Evolutionary conservation across 176 grass and related monocot species (phyloP), one percentile per base, ranked within the genome.

Genomic region (Carex cristatella): DNA sequence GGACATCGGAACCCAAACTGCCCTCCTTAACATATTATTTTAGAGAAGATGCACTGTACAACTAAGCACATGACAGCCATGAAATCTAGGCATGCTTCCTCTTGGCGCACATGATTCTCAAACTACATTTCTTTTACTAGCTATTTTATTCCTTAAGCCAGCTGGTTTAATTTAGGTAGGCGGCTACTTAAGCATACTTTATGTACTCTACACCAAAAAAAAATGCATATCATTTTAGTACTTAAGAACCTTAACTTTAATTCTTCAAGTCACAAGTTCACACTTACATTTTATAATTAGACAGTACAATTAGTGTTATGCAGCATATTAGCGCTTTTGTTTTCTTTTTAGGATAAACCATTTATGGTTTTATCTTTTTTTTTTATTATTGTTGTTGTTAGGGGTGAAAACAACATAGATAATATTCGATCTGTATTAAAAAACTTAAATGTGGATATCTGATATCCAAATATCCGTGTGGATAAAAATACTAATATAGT

Each of bases 1-100:
- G 0, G 23, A 23, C 23, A 23, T 23, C 23, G 23, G 23, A 23
- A 23, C 23, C 23, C 23, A 23, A 23, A 23, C 23, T 23, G 23
- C 23, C 23, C 23, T 23, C 23, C 66, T 40, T 69, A 69, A 38
- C 19, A 9, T 33, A 56, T 78, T 57, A 57, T 79, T 79, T 33
- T 79, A 79, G 12, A 33, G 5, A n/a, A 27, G 16, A 72, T 53
- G 30, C 13, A 57, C 14, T 32, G 30, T 69, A 68, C 64, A 68
- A 55, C 13, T 67, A 18, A 51, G 61, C 81, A 83, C 81, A 83
- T 83, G 81, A 69, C 81, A 83, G 61, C 81, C 81, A 83, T 53
- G 81, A 83, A 83, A 83, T 51, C 81, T 65, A 83, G 81, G 81
- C 81, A 68, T 83, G 81, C 81, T 83, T 66, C 61, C 44, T 62